Evolutionary conservation across 2,329 filamentous ascomycete species (phyloP).

Genomic region (Venturia pyrina): DNA sequence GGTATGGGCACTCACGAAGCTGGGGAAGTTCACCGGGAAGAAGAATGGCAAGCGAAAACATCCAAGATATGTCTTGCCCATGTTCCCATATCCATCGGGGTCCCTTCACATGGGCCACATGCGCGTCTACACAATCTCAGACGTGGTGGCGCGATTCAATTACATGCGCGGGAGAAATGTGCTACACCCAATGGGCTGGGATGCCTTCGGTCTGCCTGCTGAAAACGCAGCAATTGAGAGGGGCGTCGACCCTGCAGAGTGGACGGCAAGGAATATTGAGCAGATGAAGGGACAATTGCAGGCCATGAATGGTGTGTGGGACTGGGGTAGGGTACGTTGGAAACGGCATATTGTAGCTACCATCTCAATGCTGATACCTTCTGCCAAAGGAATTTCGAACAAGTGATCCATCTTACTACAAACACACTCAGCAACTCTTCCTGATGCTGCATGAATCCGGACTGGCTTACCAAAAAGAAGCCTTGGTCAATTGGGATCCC

Average conservation of each 20-base stretch:
- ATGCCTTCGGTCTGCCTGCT: constrained; percentile 81
- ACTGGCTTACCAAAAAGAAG: constrained; percentile 73
- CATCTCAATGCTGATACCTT: constrained; percentile 9
- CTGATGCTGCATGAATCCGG: constrained; percentile 63
- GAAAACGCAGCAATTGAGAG: constrained; percentile 85
- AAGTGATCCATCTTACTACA: constrained; percentile 77
- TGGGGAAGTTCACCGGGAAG: constrained; percentile 13
- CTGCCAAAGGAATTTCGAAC: constrained; percentile 64
- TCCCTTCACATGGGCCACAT: constrained; percentile 79
- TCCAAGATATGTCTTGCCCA: constrained; percentile 63
- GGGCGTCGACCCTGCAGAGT: constrained; percentile 64
- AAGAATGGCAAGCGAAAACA: neutral
- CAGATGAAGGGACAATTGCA: constrained; percentile 77
- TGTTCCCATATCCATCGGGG: constrained; percentile 91
- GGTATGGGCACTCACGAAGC: constrained; percentile 29
- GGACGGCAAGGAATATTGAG: constrained; percentile 72
- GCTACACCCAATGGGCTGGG: constrained; percentile 87
- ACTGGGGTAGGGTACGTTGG: constrained; percentile 64
- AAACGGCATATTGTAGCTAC: constrained; percentile 5
- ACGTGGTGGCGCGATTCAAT: constrained; percentile 62
- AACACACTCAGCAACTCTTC: constrained; percentile 81
- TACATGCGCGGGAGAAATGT: constrained; percentile 64
- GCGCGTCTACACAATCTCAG: constrained; percentile 82
- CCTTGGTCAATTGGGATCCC: constrained; percentile 83
- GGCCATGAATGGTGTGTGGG: constrained; percentile 71